Evolutionary conservation across 1,284 basidiomycete genomes (phyloP).

Genomic region (Papiliotrema fonsecae): DNA sequence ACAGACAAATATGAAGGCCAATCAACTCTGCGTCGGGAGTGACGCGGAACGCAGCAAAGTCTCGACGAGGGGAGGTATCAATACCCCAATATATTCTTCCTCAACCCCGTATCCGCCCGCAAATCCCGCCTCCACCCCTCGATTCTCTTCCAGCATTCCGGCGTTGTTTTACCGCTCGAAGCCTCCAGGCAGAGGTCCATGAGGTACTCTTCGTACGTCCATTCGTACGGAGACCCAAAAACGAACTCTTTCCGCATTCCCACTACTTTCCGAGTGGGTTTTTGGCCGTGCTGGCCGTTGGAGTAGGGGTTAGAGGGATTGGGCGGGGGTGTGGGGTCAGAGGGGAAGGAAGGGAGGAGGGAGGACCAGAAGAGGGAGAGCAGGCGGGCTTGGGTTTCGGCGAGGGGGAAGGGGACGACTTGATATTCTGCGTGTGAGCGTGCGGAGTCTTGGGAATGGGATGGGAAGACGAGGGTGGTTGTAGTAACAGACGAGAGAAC

Average conservation of each 20-base stretch:
- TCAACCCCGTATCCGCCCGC: slow-evolving; percentile 24
- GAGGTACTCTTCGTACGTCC: slow-evolving; percentile 32
- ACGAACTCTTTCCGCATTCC: slow-evolving; percentile 26
- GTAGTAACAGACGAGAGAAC: slow-evolving; percentile 9
- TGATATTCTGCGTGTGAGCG: slow-evolving; percentile 32
- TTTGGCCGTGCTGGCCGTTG: background rate
- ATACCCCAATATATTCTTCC: slow-evolving; percentile 34
- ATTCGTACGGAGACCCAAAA: slow-evolving; percentile 39
- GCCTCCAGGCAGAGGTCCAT: slow-evolving; percentile 29
- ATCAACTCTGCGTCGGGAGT: too few relatives aligned
- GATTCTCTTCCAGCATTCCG: slow-evolving; percentile 12
- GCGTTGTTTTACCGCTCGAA: slow-evolving; percentile 11
- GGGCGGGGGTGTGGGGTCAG: slow-evolving; percentile 17
- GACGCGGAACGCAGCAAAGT: too few relatives aligned
- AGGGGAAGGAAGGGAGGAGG: slow-evolving; percentile 27
- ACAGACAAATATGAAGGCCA: too few relatives aligned
- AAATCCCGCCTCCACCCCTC: slow-evolving; percentile 26
- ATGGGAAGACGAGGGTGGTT: background rate
- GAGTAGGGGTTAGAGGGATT: slow-evolving; percentile 28
- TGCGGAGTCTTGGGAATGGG: background rate
- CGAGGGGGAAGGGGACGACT: slow-evolving; percentile 49
- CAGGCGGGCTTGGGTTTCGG: slow-evolving; percentile 47
- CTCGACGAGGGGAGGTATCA: too few relatives aligned
- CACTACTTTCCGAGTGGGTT: slow-evolving; percentile 17
- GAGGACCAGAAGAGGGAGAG: slow-evolving; percentile 37